phyloP scores from a whole-genome alignment of 192 early-diverging fungal genomes.

The Podila epigama region DNA sequence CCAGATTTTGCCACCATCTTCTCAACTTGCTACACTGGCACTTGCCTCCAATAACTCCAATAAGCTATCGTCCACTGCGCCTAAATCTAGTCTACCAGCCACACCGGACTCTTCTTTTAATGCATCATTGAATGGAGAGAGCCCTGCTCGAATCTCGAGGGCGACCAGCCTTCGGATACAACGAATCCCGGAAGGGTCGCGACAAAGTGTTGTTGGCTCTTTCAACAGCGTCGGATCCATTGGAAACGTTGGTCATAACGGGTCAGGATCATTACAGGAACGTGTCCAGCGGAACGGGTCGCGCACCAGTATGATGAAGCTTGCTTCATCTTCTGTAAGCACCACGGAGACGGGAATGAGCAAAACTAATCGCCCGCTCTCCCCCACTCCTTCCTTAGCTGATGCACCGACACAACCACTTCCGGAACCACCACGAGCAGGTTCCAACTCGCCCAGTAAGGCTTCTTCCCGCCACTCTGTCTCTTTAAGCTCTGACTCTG shows the following conservation, averaged over 20 bases:
- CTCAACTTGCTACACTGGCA: conserved; percentile 15
- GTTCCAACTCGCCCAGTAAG: conserved; percentile 17
- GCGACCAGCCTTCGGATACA: conserved; percentile 29
- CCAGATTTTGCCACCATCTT: conserved; percentile 28
- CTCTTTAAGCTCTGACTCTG: neutral
- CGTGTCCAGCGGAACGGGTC: conserved; percentile 32
- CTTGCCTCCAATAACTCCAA: conserved; percentile 4
- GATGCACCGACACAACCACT: conserved; percentile 30
- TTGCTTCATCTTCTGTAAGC: neutral
- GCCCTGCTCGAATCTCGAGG: conserved; percentile 11
- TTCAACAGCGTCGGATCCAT: conserved; percentile 1
- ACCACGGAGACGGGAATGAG: neutral
- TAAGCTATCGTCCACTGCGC: conserved; percentile 4
- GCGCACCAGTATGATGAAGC: conserved; percentile 6
- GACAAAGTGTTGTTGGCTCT: conserved; percentile 9
- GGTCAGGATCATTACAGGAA: conserved; percentile 29
- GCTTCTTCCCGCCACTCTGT: neutral
- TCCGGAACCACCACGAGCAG: conserved; percentile 25
- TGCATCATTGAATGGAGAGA: neutral
- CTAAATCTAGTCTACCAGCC: conserved; percentile 18
- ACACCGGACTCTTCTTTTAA: neutral
- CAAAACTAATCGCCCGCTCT: conserved; percentile 13
- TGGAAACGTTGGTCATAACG: neutral
- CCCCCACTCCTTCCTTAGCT: conserved; percentile 16
- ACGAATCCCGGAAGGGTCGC: conserved; percentile 6